Conservation (phyloP, 2,329 filamentous ascomycete genomes). For the Cladophialophora yegresii region DNA sequence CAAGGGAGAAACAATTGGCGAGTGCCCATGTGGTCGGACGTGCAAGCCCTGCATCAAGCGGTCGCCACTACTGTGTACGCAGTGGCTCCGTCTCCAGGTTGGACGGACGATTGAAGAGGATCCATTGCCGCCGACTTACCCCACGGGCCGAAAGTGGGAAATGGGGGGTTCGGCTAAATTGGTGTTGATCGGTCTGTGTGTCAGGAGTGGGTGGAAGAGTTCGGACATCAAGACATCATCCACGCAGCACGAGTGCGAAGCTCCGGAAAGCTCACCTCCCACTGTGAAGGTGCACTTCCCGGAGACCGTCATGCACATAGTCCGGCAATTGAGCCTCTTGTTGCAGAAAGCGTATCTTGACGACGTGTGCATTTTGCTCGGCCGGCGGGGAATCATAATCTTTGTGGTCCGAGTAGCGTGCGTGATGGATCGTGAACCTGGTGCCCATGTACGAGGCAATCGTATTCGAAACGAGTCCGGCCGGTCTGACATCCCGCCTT, state of each 20-base stretch:
- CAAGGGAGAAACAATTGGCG: neutral
- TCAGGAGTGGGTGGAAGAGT: too few relatives aligned
- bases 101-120: neutral
- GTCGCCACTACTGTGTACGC: neutral
- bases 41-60: neutral
- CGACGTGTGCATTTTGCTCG: neutral
- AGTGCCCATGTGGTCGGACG: neutral
- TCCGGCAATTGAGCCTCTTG: neutral
- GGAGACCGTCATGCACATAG: neutral
- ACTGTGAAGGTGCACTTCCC: neutral
- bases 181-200: neutral
- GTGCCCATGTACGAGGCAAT: neutral
- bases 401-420: neutral
- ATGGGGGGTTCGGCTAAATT: neutral
- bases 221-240: neutral
- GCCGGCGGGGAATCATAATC: neutral
- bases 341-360: neutral
- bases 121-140: slow-evolving; percentile 1
- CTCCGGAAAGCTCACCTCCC: neutral
- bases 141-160: slow-evolving; percentile 2
- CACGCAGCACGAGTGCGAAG: neutral
- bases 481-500: neutral
- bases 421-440: neutral
- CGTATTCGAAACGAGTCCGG: neutral
- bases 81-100: neutral